Evolutionary conservation across 2,329 filamentous ascomycete species (phyloP).

Genomic region (Dothideomycetidae sp.): DNA sequence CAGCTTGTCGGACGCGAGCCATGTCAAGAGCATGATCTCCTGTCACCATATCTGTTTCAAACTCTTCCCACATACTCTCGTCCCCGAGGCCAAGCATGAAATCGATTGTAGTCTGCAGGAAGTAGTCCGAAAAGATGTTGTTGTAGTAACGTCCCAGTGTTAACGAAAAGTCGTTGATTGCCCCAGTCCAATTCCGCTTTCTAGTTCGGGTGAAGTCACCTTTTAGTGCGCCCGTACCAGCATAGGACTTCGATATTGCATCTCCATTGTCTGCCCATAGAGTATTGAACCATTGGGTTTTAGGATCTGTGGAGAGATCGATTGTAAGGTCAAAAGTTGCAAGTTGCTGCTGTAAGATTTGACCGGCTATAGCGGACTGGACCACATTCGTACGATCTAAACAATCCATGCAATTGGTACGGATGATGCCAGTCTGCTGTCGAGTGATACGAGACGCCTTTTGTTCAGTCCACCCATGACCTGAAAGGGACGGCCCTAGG

Average conservation of each 20-base stretch:
- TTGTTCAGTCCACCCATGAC: constrained; percentile 56
- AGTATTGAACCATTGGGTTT: constrained; percentile 86
- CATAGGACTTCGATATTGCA: constrained; percentile 88
- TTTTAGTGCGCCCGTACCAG: constrained; percentile 88
- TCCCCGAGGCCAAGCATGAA: constrained; percentile 84
- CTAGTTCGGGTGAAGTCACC: constrained; percentile 88
- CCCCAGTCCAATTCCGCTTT: constrained; percentile 81
- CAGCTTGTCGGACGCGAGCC: constrained; percentile 67
- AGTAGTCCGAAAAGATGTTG: constrained; percentile 96
- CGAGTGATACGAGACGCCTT: constrained; percentile 29
- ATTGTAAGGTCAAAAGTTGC: constrained; percentile 59
- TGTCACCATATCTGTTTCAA: constrained; percentile 84
- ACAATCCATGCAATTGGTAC: constrained; percentile 98
- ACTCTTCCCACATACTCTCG: constrained; percentile 77
- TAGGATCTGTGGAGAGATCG: constrained; percentile 58
- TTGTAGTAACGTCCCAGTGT: constrained; percentile 67
- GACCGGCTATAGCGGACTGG: constrained; percentile 77
- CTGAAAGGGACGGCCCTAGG: constrained; percentile 52
- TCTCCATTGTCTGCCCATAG: constrained; percentile 98
- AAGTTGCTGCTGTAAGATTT: constrained; percentile 67
- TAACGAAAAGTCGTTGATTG: constrained; percentile 77
- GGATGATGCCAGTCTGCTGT: constrained; percentile 59
- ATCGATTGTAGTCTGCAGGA: constrained; percentile 88
- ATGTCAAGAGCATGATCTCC: constrained; percentile 84
- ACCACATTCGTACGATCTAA: constrained; percentile 92